A percentile compares a stretch with the other conserved stretches of the same genome.
These are phyloP conservation scores for Camellia sinensis DNA, from an alignment of 148 eudicot genomes.

Conservation along the genomic window DNA sequence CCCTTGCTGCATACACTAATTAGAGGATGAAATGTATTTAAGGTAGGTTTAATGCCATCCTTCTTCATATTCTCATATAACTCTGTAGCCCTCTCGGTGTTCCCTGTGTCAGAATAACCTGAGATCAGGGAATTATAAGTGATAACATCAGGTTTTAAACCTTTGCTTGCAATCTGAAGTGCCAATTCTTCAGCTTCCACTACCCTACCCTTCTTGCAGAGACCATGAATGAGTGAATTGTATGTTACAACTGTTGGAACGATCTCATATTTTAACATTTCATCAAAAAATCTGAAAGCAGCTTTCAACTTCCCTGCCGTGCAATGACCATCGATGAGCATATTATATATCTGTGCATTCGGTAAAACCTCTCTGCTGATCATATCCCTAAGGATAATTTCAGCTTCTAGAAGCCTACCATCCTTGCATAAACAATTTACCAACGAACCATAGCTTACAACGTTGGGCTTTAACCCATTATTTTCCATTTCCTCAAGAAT, in stretches of 20 bases:
- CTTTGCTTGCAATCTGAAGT: slow-evolving; percentile 38
- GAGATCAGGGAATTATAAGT: slow-evolving; percentile 67
- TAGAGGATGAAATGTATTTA: slow-evolving; percentile 63
- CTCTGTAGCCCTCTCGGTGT: slow-evolving; percentile 45
- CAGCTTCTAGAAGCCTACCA: slow-evolving; percentile 74
- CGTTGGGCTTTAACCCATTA: slow-evolving; percentile 53
- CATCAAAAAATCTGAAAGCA: slow-evolving; percentile 53
- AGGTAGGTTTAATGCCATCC: slow-evolving; percentile 55
- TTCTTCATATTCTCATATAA: slow-evolving; percentile 62
- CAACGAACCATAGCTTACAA: slow-evolving; percentile 72
- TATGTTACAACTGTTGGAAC: slow-evolving; percentile 71
- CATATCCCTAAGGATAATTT: slow-evolving; percentile 66
- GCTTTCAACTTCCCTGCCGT: slow-evolving; percentile 45
- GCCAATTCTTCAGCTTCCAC: slow-evolving; percentile 67
- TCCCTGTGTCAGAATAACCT: slow-evolving; percentile 47
- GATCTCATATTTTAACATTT: slow-evolving; percentile 50
- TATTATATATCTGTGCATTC: slow-evolving; percentile 62
- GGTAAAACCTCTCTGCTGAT: slow-evolving; percentile 52
- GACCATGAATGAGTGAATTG: slow-evolving; percentile 67
- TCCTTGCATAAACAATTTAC: slow-evolving; percentile 67
- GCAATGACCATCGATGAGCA: slow-evolving; percentile 71
- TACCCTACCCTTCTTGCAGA: slow-evolving; percentile 61
- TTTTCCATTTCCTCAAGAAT: slow-evolving; percentile 66
- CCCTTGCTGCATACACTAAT: slow-evolving; percentile 35
- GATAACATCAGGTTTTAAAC: slow-evolving; percentile 63